Conservation (phyloP, 768 basidiomycete species). For the Jaapia argillacea region DNA sequence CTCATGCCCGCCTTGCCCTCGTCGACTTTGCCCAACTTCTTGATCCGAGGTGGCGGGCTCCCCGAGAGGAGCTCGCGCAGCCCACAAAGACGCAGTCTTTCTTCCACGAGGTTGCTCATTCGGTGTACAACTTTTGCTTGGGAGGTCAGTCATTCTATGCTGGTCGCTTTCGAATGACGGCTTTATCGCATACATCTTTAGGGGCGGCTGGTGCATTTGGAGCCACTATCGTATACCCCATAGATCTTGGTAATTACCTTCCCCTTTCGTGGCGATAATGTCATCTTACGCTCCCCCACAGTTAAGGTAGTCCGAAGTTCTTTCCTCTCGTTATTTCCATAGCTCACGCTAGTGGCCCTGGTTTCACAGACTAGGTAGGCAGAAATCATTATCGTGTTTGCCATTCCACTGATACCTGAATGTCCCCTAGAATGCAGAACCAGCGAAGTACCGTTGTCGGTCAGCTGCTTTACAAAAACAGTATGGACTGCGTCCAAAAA, state of each 20-base stretch:
- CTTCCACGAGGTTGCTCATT: conserved; percentile 50
- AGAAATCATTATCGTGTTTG: neutral
- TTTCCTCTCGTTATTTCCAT: conserved; percentile 1
- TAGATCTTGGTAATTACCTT: conserved; percentile 67
- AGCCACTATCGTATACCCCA: conserved; percentile 97
- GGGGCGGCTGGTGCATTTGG: conserved; percentile 90
- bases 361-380: conserved; percentile 48
- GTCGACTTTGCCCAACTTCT: conserved; percentile 89
- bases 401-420: neutral
- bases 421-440: conserved; percentile 64
- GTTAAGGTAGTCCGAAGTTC: conserved; percentile 50
- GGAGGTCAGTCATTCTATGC: conserved; percentile 45
- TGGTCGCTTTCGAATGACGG: neutral
- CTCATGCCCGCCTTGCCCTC: conserved; percentile 63
- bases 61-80: conserved; percentile 36
- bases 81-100: conserved; percentile 28
- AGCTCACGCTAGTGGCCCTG: conserved; percentile 1
- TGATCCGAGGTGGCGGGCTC: conserved; percentile 81
- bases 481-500: conserved; percentile 86
- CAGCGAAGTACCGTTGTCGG: conserved; percentile 95
- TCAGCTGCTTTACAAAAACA: conserved; percentile 95
- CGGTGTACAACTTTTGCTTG: conserved; percentile 78
- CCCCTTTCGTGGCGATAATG: neutral
- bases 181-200: conserved; percentile 15
- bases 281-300: conserved; percentile 18